Conservation (phyloP, 2,329 filamentous ascomycete genomes). For the Alternaria arborescens region DNA sequence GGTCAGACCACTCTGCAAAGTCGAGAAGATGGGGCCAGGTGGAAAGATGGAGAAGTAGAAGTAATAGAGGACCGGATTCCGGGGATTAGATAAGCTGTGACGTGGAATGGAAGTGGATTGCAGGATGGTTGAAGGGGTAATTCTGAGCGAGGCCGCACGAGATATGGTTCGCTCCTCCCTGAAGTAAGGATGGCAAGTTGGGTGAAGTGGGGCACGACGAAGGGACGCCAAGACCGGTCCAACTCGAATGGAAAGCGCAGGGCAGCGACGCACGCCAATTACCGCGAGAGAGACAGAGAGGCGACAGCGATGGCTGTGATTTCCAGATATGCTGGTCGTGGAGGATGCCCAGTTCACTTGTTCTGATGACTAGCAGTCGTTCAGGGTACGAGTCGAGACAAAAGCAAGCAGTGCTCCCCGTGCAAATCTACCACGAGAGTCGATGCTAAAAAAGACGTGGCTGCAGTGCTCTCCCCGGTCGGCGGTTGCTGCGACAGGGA, state of each 20-base stretch:
- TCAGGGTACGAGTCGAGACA: conserved; percentile 32
- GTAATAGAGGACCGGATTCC: conserved; percentile 6
- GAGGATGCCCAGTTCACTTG: conserved; percentile 26
- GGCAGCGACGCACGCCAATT: conserved; percentile 7
- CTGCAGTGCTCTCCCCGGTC: conserved; percentile 41
- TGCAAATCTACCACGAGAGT: conserved; percentile 36
- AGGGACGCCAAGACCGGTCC: conserved; percentile 30
- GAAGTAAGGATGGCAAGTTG: conserved; percentile 34
- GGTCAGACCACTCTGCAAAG: conserved; percentile 2
- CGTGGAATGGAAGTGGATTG: conserved; percentile 24
- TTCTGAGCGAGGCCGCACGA: conserved; percentile 21
- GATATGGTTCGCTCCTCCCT: conserved; percentile 29
- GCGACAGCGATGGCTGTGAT: not conserved
- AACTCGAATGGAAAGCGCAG: conserved; percentile 30
- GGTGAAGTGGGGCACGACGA: conserved; percentile 35
- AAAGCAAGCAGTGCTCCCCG: conserved; percentile 35
- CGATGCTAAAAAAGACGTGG: conserved; percentile 42
- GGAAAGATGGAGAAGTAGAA: conserved; percentile 13
- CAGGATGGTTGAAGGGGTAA: conserved; percentile 18
- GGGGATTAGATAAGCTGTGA: conserved; percentile 16
- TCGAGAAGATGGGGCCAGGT: conserved; percentile 11
- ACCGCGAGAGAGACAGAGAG: not conserved
- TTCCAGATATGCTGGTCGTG: conserved; percentile 17
- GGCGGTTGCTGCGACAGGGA: conserved; percentile 26
- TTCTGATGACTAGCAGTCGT: conserved; percentile 36